Evolutionary conservation across 306 rosid species (phyloP).

Genomic region (Vigna mungo): DNA sequence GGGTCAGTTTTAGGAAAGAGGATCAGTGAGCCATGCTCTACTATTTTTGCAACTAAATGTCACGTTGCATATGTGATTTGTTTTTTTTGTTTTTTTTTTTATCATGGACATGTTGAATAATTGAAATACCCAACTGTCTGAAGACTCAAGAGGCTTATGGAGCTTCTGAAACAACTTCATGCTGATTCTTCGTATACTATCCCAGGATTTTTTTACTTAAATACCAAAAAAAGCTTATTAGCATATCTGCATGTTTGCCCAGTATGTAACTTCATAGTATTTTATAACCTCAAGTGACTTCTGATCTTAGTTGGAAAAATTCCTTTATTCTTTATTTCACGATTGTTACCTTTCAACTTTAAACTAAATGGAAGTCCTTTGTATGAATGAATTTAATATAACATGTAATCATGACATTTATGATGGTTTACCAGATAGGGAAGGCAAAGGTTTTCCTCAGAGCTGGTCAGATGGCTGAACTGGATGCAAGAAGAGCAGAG

Average conservation of each 20-base stretch:
- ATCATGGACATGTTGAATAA: conserved; percentile 20
- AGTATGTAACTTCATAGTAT: conserved; percentile 20
- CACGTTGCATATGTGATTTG: conserved; percentile 13
- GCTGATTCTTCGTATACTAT: conserved; percentile 28
- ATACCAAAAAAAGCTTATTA: neutral
- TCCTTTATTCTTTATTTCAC: conserved; percentile 12
- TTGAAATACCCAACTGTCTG: conserved; percentile 15
- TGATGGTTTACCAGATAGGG: conserved; percentile 86
- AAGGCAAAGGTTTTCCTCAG: conserved; percentile 90
- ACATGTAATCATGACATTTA: conserved; percentile 46
- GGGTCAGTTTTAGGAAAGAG: conserved; percentile 32
- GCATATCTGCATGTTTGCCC: conserved; percentile 28
- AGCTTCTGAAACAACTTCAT: conserved; percentile 35
- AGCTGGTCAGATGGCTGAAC: conserved; percentile 99
- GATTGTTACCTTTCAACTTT: conserved; percentile 34
- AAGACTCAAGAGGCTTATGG: conserved; percentile 13
- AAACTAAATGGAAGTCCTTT: conserved; percentile 8
- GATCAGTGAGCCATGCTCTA: conserved; percentile 28
- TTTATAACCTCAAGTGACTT: conserved; percentile 23
- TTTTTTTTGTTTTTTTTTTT: neutral
- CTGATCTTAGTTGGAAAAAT: conserved; percentile 27
- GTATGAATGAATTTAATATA: conserved; percentile 28
- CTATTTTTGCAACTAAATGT: conserved; percentile 21
- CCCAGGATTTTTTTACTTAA: neutral
- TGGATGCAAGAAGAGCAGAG: conserved; percentile 98